Evolutionary conservation across 2,329 filamentous ascomycete genomes (phyloP), one percentile per base, ranked within the genome.

Genomic region (Curvularia verruculosa): DNA sequence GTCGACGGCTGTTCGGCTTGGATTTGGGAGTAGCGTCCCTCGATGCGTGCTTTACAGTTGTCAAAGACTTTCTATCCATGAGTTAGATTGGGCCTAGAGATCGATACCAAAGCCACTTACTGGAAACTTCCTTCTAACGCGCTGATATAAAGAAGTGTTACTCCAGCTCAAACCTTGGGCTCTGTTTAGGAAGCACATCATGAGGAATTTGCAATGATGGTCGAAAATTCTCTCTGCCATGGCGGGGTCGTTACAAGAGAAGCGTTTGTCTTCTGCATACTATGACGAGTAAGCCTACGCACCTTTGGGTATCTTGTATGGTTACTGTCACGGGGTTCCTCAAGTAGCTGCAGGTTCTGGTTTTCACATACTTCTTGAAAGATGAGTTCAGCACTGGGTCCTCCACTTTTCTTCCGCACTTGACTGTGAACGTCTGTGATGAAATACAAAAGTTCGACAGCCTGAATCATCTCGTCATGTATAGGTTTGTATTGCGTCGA

Each of bases 371-470:
- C 72, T 66, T 75, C 71, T 60, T 72, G 69, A 54, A 80, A 81
- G 7, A 81, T 59, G 56, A 78, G 67, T 23, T 71, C 64, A 5
- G 77, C 72, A 19, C 65, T 76, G 8, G 74, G 68, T 9, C 72
- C 72, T 40, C 70, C 80, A 66, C 71, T 78, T 36, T 68, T 75
- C 52, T 74, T 78, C 48, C 70, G 67, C 45, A 80, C 78, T 54
- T 70, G 71, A 29, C 66, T 73, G 65, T 89, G 88, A 9, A 84
- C 80, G 51, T 86, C 84, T 39, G 85, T 77, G 2, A 90, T 71
- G 51, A 81, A 83, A 70, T 89, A 90, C 63, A 91, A 84, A 19
- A 90, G 75, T 8, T 81, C 79, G 12, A 89, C 83, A 1, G 85
- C 87, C 69, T 89, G 82, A 49, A 83, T 80, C 81, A 89, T 89